phyloP scores from a whole-genome alignment of 805 yeast species.

The Pichia phayaonensis region DNA sequence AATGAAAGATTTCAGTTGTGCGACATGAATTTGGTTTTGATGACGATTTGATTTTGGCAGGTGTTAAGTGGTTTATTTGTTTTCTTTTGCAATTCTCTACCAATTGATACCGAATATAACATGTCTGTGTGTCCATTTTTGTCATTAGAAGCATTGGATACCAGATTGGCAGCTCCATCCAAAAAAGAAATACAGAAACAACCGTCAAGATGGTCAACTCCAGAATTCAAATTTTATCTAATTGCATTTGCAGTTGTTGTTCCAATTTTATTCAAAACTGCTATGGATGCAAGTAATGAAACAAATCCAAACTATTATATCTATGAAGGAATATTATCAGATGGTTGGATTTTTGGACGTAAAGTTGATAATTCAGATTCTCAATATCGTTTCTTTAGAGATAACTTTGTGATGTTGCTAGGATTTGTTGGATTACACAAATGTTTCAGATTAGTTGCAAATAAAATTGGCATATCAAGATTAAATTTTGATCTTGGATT shows the following conservation, averaged over 20 bases:
- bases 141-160: constrained; percentile 44
- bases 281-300: constrained; percentile 71
- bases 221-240: constrained; percentile 67
- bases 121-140: constrained; percentile 12
- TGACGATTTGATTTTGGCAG: not conserved
- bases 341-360: constrained; percentile 88
- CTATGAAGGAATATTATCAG: constrained; percentile 52
- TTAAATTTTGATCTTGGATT: constrained; percentile 63
- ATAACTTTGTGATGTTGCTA: constrained; percentile 60
- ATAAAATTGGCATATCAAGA: constrained; percentile 29
- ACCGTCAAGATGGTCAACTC: constrained; percentile 61
- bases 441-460: constrained; percentile 36
- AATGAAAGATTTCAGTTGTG: not conserved
- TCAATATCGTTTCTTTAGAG: constrained; percentile 83
- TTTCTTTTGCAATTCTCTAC: not conserved
- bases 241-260: constrained; percentile 58
- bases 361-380: constrained; percentile 88
- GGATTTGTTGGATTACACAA: constrained; percentile 50
- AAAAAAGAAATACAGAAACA: constrained; percentile 26
- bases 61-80: not conserved
- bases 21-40: not conserved
- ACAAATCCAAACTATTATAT: constrained; percentile 64
- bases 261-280: constrained; percentile 77
- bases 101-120: not conserved
- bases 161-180: constrained; percentile 38